Evolutionary conservation across 164 flowering plant genomes (phyloP), one percentile per base, ranked within the genome.

Genomic region (Buxus sempervirens): DNA sequence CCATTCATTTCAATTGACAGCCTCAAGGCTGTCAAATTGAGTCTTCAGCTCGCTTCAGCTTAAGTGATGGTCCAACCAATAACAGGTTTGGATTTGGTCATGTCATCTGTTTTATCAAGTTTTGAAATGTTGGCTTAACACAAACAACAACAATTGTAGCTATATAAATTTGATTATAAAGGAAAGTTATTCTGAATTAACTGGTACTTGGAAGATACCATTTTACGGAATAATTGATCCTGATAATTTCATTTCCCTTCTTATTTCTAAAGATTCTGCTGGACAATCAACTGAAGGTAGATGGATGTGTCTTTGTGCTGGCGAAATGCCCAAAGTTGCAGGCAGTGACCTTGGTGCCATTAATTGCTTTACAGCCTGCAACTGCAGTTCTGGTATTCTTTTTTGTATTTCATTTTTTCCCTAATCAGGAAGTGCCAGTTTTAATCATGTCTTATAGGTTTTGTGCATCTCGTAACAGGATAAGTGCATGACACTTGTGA

Each of bases 301-400:
- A 67, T 95, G 97, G 99, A 72, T 80, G 32, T 95, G 99, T 73
- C 62, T 69, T 60, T 95, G 99, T 77, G 72, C 75, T 64, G 82
- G 81, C 77, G 84, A 78, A 60, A 79, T 86, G 18, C 89, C 96
- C 24, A 76, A 70, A 79, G 72, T 79, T 55, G 80, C 77, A 55
- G 66, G 77, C 32, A 69, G 64, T 45, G 64, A 67, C 62, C 77
- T 76, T 56, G 75, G 7, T 3, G 38, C 77, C 64, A 58, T 77
- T 56, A 76, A 74, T 64, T 95, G 99, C 79, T 92, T 95, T 73
- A 74, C 86, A 18, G 71, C 87, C 67, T 95, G 99, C 85, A 85
- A 88, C 75, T 95, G 97, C 82, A 84, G 83, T 54, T 84, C 84
- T 54, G 94, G 99, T 95, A 89, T 61, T 9, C 24, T 1, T 54